Percentiles rank a stretch among this genome's conserved stretches.
These are phyloP conservation scores for Trichosporon sp. DNA, from an alignment of 1,284 basidiomycete species.

Conservation along the genomic window DNA sequence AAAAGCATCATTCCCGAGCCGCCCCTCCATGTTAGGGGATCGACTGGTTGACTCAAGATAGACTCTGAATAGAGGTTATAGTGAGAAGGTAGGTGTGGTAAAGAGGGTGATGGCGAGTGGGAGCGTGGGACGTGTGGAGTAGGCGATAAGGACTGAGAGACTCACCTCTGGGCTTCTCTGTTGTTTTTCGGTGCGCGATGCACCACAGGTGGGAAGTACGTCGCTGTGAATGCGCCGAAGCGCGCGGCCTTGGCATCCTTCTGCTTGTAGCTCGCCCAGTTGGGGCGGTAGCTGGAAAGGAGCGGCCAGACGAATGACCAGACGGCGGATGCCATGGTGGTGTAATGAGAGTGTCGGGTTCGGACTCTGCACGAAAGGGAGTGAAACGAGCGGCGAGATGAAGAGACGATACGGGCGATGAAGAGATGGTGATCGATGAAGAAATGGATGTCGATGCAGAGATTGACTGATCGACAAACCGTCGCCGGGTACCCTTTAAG, in stretches of 20 bases:
- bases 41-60: neutral
- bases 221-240: constrained; percentile 54
- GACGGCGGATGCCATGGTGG: constrained; percentile 14
- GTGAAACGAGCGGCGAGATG: neutral
- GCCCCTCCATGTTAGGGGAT: no score
- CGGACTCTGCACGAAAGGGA: neutral
- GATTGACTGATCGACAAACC: neutral
- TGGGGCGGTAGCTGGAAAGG: constrained; percentile 1
- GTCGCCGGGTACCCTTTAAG: neutral
- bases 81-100: constrained; percentile 20
- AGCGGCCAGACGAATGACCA: constrained; percentile 15
- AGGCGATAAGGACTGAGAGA: constrained; percentile 10
- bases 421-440: neutral
- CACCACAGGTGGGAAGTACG: constrained; percentile 44
- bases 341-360: neutral
- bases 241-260: constrained; percentile 24
- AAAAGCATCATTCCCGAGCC: constrained; percentile 17
- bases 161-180: constrained; percentile 53
- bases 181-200: constrained; percentile 45
- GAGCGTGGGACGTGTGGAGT: neutral
- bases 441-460: neutral
- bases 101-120: neutral
- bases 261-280: constrained; percentile 12
- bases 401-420: neutral
- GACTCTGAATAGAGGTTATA: constrained; percentile 19